Evolutionary conservation across 805 yeast species (phyloP), one percentile per base, ranked within the genome.

Genomic region (Candida berthetii): DNA sequence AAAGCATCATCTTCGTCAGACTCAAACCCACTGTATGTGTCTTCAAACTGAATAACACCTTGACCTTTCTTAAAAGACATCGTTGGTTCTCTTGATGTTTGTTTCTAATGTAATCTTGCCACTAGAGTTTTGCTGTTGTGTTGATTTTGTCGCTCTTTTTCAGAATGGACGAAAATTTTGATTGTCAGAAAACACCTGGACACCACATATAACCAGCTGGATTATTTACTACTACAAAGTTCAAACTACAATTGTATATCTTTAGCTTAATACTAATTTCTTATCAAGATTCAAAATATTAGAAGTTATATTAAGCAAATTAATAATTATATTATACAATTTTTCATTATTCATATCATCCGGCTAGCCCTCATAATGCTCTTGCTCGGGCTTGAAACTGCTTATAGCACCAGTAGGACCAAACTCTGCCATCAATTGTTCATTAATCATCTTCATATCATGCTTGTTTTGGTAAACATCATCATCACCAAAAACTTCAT

Each of bases 11-110:
- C 90, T 27, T 76, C 82, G 43, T 79, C 85, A 28, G 70, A 74
- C 37, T 87, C 95, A 42, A 82, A 71, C 2, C 91, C 90, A 42
- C 80, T 85, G 60, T 85, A 85, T 16, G 91, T 80, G 28, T 88
- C 95, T 53, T 88, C 95, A 57, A 87, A 88, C 57, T 85, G 89
- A 58, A 77, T 70, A 9, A 75, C 66, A 52, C 53, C 54, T 5
- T 37, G 42, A 7, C 29, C 40, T 10, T 33, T 38, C 15, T 29
- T 24, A n/a, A n/a, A 20, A 19, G 36, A 34, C 36, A 34, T 34
- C 16, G 7, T 16, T 16, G 20, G 9, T 3, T 31, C 14, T 31
- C 11, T 3, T 31, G 34, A 17, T 8, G 14, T 31, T 16, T 31
- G 11, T 31, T 17, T 15, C 6, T 13, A 4, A 10, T 27, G 4